Evolutionary conservation across 1,284 basidiomycete genomes (phyloP).

Genomic region (Trametes polyzona): DNA sequence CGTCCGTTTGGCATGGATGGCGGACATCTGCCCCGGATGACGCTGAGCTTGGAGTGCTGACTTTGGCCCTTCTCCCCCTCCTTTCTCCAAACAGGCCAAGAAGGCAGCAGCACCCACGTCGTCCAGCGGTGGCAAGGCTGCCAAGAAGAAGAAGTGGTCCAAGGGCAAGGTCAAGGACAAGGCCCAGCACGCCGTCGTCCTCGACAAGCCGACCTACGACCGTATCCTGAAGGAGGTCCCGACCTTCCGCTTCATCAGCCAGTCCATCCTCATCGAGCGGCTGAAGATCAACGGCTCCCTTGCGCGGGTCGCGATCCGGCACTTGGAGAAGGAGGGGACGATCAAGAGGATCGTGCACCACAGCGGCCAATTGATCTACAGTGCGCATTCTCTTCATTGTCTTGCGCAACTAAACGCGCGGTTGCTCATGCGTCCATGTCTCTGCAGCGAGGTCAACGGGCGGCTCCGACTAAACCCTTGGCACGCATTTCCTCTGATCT

Average conservation of each 20-base stretch:
- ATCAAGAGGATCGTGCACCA: conserved; percentile 99
- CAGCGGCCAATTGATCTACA: conserved; percentile 93
- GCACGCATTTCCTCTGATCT: conserved; percentile 32
- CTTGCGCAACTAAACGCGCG: not conserved
- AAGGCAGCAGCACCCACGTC: conserved; percentile 71
- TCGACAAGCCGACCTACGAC: conserved; percentile 92
- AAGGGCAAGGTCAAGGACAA: conserved; percentile 99
- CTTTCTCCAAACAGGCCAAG: conserved; percentile 82
- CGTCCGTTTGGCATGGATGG: conserved; percentile 29
- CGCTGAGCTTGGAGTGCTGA: conserved; percentile 15
- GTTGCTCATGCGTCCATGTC: not conserved
- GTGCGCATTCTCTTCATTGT: conserved; percentile 50
- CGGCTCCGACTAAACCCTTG: conserved; percentile 57
- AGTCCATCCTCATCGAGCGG: conserved; percentile 97
- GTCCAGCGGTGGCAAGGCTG: conserved; percentile 76
- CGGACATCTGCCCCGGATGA: conserved; percentile 26
- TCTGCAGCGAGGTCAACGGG: conserved; percentile 64
- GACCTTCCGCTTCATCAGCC: conserved; percentile 99
- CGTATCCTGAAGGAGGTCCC: conserved; percentile 99
- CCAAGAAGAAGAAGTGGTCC: conserved; percentile 99
- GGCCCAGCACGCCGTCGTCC: conserved; percentile 91
- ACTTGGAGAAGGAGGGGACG: conserved; percentile 93
- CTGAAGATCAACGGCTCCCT: conserved; percentile 96
- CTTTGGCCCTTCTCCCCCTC: conserved; percentile 6
- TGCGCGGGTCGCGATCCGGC: conserved; percentile 91